A percentile compares a stretch with the other conserved stretches of the same genome.
Conservation (phyloP, 768 basidiomycete genomes). For the Obba rivulosa region DNA sequence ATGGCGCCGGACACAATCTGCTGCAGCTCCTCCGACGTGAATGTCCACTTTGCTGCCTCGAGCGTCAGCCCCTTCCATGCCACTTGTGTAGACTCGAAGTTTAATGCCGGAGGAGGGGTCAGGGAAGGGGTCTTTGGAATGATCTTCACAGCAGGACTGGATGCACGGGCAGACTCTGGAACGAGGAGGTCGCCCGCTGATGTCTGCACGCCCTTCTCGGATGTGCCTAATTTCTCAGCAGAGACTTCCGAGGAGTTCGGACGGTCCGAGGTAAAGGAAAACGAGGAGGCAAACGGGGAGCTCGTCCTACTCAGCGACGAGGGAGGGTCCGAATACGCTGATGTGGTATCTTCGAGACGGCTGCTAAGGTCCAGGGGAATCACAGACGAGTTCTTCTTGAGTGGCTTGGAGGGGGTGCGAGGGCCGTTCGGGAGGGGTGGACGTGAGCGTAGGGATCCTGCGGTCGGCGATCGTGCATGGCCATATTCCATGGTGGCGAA, state of each 20-base stretch:
- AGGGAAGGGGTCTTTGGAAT: constrained; percentile 28
- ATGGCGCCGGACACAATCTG: constrained; percentile 69
- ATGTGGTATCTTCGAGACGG: constrained; percentile 11
- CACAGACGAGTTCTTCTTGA: constrained; percentile 9
- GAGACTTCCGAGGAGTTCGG: not conserved
- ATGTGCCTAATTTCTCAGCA: constrained; percentile 3
- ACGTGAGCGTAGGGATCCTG: constrained; percentile 11
- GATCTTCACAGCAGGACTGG: constrained; percentile 13
- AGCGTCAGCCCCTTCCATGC: constrained; percentile 65
- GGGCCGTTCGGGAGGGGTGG: constrained; percentile 14
- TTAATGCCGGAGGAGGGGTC: constrained; percentile 43
- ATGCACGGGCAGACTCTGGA: constrained; percentile 8
- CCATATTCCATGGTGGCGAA: not conserved
- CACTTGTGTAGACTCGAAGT: constrained; percentile 53
- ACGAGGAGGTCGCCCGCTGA: constrained; percentile 1
- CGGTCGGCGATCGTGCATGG: constrained; percentile 1
- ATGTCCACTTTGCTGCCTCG: constrained; percentile 65
- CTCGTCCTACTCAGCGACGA: constrained; percentile 2
- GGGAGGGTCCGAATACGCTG: constrained; percentile 4
- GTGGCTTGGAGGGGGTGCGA: constrained; percentile 13
- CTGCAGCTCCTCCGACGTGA: constrained; percentile 51
- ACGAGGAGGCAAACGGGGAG: constrained; percentile 5
- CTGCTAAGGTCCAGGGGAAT: constrained; percentile 15
- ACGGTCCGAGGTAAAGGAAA: not conserved
- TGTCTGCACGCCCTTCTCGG: constrained; percentile 11